Base-by-base conservation (phyloP, 2,329 filamentous ascomycete species). In the Aotearoamyces nothofagi region DNA sequence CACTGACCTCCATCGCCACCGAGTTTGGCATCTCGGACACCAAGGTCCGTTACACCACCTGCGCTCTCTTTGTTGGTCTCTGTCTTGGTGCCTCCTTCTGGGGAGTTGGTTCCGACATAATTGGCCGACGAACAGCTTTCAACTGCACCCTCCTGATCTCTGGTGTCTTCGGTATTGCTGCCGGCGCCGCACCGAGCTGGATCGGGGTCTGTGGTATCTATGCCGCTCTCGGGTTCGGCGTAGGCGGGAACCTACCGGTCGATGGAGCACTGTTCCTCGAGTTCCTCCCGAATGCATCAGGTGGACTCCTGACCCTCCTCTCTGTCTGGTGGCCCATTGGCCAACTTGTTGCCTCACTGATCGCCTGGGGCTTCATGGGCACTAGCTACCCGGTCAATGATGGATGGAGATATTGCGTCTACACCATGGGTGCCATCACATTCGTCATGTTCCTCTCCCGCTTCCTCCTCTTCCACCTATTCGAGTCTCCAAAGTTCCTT, bases 311-410 rank as follows among this genome's bases (percentile, higher is more conserved):
- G 16, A 90, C 81, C 0, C 60, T 87, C 26, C 60, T 92, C n/a
- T 83, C 78, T 5, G 68, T 84, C 5, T 90, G 80, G 77, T 92
- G 83, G 81, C 79, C 82, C 0, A 55, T 92, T 11, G 83, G 82
- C 5, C 80, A 90, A 46, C 61, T 92, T 5, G 64, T 77, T 32
- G 72, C 78, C 2, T 77, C 73, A 3, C 53, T 79, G 4, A 60
- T 81, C 26, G 80, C 77, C 5, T 87, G 79, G 81, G 77, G 63
- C 25, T 81, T 76, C 40, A 75, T 90, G 32, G 69, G 75, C 15
- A 69, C 6, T 5, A 34, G 32, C 15, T 45, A 39, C 23, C 15
- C 69, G 58, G 15, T 22, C n/a, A 72, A 78, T 25, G 65, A 78
- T 54, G 81, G 80, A 23, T 92, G 82, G 82, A 66, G 83, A 13